A percentile compares a stretch with the other conserved stretches of the same genome.
phyloP scores from a whole-genome alignment of 2,329 filamentous ascomycete genomes.

The Cladosporium sp. region DNA sequence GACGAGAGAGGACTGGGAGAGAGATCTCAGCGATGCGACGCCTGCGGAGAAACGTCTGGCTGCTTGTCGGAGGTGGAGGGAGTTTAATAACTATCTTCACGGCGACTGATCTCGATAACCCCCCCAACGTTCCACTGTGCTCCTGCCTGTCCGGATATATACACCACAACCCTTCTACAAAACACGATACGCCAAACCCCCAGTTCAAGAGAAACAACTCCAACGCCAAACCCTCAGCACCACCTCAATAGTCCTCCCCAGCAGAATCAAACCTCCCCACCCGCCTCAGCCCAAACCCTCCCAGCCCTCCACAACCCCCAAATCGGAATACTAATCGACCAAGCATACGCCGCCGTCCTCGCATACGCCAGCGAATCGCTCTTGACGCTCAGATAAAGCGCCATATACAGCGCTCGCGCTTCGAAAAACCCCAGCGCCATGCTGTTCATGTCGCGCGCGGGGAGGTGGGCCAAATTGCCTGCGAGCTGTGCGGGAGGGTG shows the following conservation, averaged over 20 bases:
- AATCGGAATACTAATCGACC: conserved; percentile 24
- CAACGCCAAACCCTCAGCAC: too few species aligned
- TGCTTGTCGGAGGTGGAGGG: conserved; percentile 2
- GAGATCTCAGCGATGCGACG: conserved; percentile 8
- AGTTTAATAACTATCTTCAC: conserved; percentile 14
- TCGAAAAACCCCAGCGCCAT: conserved; percentile 21
- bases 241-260: too few species aligned
- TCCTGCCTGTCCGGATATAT: too few species aligned
- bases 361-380: conserved; percentile 22
- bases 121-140: too few species aligned
- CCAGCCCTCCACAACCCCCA: conserved; percentile 23
- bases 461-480: conserved; percentile 21
- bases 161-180: too few species aligned
- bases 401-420: conserved; percentile 20
- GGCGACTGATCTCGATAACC: background rate
- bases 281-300: background rate
- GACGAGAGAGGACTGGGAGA: conserved; percentile 21
- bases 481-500: too few species aligned
- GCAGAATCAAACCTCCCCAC: background rate
- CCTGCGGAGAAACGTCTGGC: conserved; percentile 2
- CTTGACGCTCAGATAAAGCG: conserved; percentile 21
- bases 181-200: too few species aligned
- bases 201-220: too few species aligned
- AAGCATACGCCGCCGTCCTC: conserved; percentile 23
- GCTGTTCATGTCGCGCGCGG: conserved; percentile 20